phyloP scores from a whole-genome alignment of 805 yeast species.

The Suhomyces sp. region DNA sequence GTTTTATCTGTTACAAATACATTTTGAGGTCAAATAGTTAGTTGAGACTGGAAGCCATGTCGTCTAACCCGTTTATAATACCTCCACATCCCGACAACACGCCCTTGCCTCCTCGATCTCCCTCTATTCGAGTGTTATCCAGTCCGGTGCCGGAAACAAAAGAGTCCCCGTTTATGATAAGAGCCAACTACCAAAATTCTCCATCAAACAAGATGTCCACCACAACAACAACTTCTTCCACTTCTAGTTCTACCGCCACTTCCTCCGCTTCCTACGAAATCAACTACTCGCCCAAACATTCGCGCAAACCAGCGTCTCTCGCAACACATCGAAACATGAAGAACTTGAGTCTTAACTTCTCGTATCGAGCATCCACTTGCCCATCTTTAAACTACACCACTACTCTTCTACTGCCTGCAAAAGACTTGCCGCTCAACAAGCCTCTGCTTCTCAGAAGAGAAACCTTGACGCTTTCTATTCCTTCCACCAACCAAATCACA shows the following conservation, averaged over 20 bases:
- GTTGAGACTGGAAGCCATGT: neutral
- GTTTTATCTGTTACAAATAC: neutral
- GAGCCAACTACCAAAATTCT: neutral
- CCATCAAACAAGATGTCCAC: neutral
- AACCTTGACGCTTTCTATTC: constrained; percentile 16
- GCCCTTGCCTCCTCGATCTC: constrained; percentile 3
- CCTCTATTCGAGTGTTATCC: neutral
- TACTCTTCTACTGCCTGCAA: constrained; percentile 6
- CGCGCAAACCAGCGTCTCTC: constrained; percentile 26
- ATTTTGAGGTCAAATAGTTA: neutral
- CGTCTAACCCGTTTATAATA: constrained; percentile 5
- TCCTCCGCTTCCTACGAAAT: constrained; percentile 10
- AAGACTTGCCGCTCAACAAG: constrained; percentile 9
- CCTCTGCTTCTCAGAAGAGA: constrained; percentile 12
- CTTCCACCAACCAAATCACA: constrained; percentile 5
- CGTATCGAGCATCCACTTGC: constrained; percentile 1
- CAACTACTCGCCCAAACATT: constrained; percentile 39
- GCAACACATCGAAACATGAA: constrained; percentile 36
- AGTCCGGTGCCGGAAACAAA: neutral
- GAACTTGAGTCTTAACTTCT: constrained; percentile 32
- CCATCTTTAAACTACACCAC: constrained; percentile 6
- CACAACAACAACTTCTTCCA: neutral
- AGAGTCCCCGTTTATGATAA: neutral
- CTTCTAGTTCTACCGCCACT: neutral
- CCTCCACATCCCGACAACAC: constrained; percentile 5